Evolutionary conservation across 139 green algal genomes (phyloP).

Genomic region (Coelastrella sp.): DNA sequence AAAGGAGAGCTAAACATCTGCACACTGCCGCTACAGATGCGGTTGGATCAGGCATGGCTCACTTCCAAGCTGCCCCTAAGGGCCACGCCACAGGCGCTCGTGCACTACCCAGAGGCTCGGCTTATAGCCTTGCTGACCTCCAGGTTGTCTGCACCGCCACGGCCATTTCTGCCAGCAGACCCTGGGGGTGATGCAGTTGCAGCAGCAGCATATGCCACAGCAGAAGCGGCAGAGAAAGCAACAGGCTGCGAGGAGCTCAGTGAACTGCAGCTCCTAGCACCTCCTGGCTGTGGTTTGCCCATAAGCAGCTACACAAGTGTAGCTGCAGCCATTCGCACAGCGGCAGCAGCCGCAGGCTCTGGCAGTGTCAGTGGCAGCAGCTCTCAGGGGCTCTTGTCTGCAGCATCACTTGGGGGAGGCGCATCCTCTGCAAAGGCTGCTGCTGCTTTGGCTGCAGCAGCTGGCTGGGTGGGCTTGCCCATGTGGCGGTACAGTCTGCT

Average conservation of each 20-base stretch:
- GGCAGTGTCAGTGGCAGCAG: not conserved
- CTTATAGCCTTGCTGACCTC: conserved; percentile 6
- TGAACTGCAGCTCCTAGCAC: conserved; percentile 60
- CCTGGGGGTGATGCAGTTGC: conserved; percentile 65
- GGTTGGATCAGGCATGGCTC: conserved; percentile 83
- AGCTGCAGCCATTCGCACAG: not conserved
- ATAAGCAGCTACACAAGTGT: not conserved
- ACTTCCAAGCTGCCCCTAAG: conserved; percentile 66
- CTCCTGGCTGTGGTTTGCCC: conserved; percentile 19
- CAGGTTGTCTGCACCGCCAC: conserved; percentile 23
- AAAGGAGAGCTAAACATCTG: conserved; percentile 76
- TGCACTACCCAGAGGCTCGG: conserved; percentile 66
- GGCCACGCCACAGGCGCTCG: conserved; percentile 68
- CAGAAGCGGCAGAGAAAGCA: conserved; percentile 51
- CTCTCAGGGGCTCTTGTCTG: not conserved
- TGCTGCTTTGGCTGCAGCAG: conserved; percentile 21
- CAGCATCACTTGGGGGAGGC: not conserved
- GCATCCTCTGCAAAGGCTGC: not conserved
- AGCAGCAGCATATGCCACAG: conserved; percentile 65
- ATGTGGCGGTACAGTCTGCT: conserved; percentile 51
- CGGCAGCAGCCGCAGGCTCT: conserved; percentile 6
- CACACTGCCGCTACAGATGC: conserved; percentile 72
- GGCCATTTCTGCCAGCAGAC: conserved; percentile 70
- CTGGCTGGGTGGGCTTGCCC: conserved; percentile 26
- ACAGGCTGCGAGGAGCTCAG: conserved; percentile 59